Base-by-base conservation (phyloP, 1,284 basidiomycete genomes). In the Fomes fomentarius region DNA sequence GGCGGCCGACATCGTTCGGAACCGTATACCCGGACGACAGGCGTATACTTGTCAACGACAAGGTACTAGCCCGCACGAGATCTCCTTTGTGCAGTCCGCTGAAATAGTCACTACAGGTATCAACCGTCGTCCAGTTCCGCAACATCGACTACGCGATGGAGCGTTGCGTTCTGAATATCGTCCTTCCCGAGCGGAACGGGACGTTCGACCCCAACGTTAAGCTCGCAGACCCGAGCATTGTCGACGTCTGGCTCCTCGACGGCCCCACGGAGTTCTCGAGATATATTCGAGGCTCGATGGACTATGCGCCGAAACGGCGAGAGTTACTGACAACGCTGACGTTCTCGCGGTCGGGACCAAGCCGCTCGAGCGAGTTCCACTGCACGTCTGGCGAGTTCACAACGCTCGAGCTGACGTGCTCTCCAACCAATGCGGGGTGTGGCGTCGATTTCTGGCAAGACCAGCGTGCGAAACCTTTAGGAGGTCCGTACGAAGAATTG, bases 71-170 rank as follows among this genome's bases (percentile, higher is more conserved):
- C n/a, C n/a, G n/a, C n/a, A n/a, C n/a, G n/a, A n/a, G n/a, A n/a
- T n/a, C n/a, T n/a, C n/a, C n/a, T n/a, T n/a, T n/a, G n/a, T n/a
- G n/a, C n/a, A n/a, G n/a, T n/a, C n/a, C n/a, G n/a, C n/a, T n/a
- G n/a, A n/a, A n/a, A n/a, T n/a, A n/a, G n/a, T n/a, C n/a, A n/a
- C n/a, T 1, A 11, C 31, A 57, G 60, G 47, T 50, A 19, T 59
- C 60, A 15, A 59, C 57, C 3, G 35, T 55, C 9, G 38, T 47
- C 6, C 54, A 55, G 30, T 62, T 62, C 52, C 54, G 60, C 28
- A 59, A 59, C 52, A 33, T 62, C 28, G 61, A 63, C 52, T 60
- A 57, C 38, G 50, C 50, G 10, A 63, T 63, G 61, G 61, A 63
- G 38, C 49, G 51, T 21, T 63, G 61, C 26, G 48, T 55, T 2